A percentile compares a stretch with the other conserved stretches of the same genome.
These are phyloP conservation scores for Schizopora paradoxa DNA, from an alignment of 1,284 basidiomycete species.

Conservation along the genomic window DNA sequence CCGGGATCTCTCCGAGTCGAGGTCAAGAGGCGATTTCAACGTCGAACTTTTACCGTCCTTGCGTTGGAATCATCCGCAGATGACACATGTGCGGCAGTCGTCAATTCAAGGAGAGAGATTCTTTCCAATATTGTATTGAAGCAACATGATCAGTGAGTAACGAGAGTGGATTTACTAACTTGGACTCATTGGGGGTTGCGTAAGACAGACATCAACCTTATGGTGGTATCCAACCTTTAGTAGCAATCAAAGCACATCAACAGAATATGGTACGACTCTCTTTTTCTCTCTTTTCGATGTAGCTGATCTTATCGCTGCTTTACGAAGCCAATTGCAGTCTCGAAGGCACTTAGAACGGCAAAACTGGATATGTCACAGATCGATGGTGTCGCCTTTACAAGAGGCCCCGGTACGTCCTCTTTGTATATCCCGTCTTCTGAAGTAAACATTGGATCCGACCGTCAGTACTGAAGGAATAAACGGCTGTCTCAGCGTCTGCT, in stretches of 20 bases:
- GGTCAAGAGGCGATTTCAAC: neutral
- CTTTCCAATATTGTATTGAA: conserved; percentile 80
- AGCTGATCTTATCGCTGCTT: conserved; percentile 7
- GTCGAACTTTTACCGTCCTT: conserved; percentile 57
- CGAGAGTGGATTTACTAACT: conserved; percentile 1
- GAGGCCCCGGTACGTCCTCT: conserved; percentile 67
- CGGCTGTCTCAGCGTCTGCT: conserved; percentile 74
- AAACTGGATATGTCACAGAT: conserved; percentile 54
- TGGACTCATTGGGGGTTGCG: neutral
- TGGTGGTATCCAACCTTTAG: conserved; percentile 82
- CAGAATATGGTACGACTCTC: conserved; percentile 58
- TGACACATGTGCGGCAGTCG: conserved; percentile 83
- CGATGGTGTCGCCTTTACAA: conserved; percentile 86
- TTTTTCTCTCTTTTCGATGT: conserved; percentile 2
- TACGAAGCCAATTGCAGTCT: conserved; percentile 68
- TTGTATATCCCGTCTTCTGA: too few species aligned
- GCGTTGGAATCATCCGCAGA: conserved; percentile 85
- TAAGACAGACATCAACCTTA: conserved; percentile 52
- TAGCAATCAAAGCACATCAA: conserved; percentile 72
- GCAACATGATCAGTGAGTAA: conserved; percentile 58
- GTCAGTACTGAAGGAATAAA: conserved; percentile 60
- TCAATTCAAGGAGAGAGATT: conserved; percentile 61
- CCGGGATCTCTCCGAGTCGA: too few species aligned
- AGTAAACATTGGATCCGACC: neutral
- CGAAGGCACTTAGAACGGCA: conserved; percentile 62